Evolutionary conservation across 1,139 yeast genomes (phyloP), one percentile per base, ranked within the genome.

Genomic region (Hanseniaspora uvarum): DNA sequence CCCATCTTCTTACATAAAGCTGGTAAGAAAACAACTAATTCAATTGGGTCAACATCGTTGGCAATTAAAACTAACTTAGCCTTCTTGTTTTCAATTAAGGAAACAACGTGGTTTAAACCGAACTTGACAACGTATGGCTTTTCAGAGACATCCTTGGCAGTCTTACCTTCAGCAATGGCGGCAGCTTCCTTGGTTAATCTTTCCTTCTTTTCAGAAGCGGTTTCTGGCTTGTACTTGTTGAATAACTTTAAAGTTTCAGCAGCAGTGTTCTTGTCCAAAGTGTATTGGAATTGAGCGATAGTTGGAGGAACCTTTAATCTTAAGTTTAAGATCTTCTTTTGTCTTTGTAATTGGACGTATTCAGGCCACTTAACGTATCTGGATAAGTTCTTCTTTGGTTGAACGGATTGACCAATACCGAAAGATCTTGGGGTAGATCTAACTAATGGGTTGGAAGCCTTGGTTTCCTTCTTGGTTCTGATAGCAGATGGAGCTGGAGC

Each of bases 281-380:
- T 83, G 75, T 83, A 78, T 70, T 86, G 86, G 83, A 89, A 92
- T 78, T 92, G 97, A 63, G 97, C 80, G 71, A 89, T 83, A 63
- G 97, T 85, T 69, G 98, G 98, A 64, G 98, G 98, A 70, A 89
- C 97, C 84, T 89, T 89, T 72, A 89, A 82, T 83, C 98, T 88
- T 74, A 88, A 73, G 67, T 84, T 78, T 73, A 89, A 80, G 70
- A 89, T 85, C 80, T 89, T 89, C 86, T 83, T 89, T 79, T 92
- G 97, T 81, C 97, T 87, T 78, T 86, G 95, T 65, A 85, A 79
- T 79, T 95, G 87, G 66, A 89, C 94, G 74, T 88, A 88, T 76
- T 84, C 94, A 72, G 97, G 97, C 96, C 97, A 89, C 77, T 85
- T 89, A 70, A 89, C 96, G 73, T 85, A 88, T 76, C 96, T 86